These are phyloP conservation scores for Spinellus fusiger DNA, from an alignment of 192 early-diverging fungal species.

Conservation along the genomic window DNA sequence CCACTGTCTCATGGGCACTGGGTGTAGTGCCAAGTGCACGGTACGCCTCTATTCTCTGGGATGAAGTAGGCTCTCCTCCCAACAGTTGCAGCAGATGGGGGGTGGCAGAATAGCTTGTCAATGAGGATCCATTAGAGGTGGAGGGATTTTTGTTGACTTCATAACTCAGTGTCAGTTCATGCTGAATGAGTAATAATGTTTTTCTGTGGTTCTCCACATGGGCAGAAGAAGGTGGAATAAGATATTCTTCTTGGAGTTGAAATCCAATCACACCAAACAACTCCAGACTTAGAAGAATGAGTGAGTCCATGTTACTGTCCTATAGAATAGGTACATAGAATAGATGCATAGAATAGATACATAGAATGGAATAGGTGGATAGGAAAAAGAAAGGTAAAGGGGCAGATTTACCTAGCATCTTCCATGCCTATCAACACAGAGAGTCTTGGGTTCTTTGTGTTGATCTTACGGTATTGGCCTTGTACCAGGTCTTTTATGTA, in stretches of 20 bases:
- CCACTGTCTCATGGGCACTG: slow-evolving; percentile 38
- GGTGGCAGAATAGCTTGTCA: slow-evolving; percentile 10
- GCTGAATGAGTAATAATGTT: slow-evolving; percentile 1
- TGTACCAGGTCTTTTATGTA: slow-evolving; percentile 25
- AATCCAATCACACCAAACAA: slow-evolving; percentile 1
- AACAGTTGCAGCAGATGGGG: background rate
- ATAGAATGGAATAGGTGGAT: too few species aligned
- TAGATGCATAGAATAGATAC: too few species aligned
- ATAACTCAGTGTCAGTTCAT: slow-evolving; percentile 2
- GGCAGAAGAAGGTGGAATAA: background rate
- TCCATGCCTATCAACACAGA: slow-evolving; percentile 28
- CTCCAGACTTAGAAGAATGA: background rate
- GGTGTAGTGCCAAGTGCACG: slow-evolving; percentile 23
- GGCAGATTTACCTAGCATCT: slow-evolving; percentile 30
- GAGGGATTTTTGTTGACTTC: background rate
- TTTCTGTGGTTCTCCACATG: background rate
- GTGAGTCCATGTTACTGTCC: too few species aligned
- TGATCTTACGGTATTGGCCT: slow-evolving; percentile 27
- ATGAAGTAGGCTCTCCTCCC: slow-evolving; percentile 1
- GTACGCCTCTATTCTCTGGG: background rate
- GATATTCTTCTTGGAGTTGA: too few species aligned
- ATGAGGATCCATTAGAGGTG: background rate
- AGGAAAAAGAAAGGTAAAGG: too few species aligned
- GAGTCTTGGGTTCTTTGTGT: slow-evolving; percentile 26
- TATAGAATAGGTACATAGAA: too few species aligned